Evolutionary conservation across 2,329 filamentous ascomycete species (phyloP).

Genomic region (Thelonectria olida): DNA sequence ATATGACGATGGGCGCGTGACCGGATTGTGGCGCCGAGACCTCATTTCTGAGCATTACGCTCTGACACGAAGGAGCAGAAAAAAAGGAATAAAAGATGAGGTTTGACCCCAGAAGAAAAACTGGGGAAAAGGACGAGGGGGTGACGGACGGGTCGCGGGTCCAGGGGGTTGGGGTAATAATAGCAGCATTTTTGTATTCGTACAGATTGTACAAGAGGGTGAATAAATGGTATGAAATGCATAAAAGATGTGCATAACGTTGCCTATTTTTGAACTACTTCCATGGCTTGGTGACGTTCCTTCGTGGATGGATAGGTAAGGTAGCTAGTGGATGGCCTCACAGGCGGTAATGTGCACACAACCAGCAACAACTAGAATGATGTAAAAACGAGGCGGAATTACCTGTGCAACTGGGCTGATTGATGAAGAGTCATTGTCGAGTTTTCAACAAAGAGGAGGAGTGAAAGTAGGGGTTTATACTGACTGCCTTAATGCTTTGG

Average conservation of each 20-base stretch:
- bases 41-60: conserved; percentile 22
- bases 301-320: too few relatives aligned
- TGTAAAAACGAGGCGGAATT: too few relatives aligned
- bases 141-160: neutral
- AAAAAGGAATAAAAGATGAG: conserved; percentile 12
- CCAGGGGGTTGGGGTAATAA: conserved; percentile 14
- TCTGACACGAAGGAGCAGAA: conserved; percentile 7
- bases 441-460: too few relatives aligned
- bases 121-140: neutral
- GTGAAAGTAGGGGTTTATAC: too few relatives aligned
- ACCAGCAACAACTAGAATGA: too few relatives aligned
- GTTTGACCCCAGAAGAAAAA: conserved; percentile 3
- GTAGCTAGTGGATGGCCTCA: too few relatives aligned
- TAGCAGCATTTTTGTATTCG: conserved; percentile 13
- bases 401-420: too few relatives aligned
- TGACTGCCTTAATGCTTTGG: too few relatives aligned
- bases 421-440: too few relatives aligned
- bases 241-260: neutral
- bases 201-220: conserved; percentile 11
- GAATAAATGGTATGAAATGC: neutral
- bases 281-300: too few relatives aligned
- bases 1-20: conserved; percentile 21
- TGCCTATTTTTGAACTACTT: neutral
- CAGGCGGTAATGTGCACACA: too few relatives aligned
- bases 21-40: conserved; percentile 36